These are phyloP conservation scores for Rozella allomycis DNA, from an alignment of 371 early-diverging fungal genomes.

Conservation along the genomic window DNA sequence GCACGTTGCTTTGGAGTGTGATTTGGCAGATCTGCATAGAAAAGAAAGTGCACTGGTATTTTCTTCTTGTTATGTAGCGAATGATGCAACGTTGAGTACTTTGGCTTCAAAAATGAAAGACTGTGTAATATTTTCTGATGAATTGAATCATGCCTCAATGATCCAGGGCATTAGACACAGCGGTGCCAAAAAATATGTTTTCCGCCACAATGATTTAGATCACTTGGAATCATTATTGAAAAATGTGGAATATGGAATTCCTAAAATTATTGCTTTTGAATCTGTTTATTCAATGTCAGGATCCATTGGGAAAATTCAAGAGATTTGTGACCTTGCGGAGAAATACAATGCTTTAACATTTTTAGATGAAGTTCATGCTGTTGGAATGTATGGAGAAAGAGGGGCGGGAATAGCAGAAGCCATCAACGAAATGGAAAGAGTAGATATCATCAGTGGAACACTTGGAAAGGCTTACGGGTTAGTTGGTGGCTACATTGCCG, in stretches of 20 bases:
- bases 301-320: slow-evolving; percentile 82
- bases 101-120: slow-evolving; percentile 72
- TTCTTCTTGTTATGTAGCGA: slow-evolving; percentile 95
- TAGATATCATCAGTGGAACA: slow-evolving; percentile 92
- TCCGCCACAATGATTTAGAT: slow-evolving; percentile 79
- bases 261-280: slow-evolving; percentile 94
- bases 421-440: slow-evolving; percentile 67
- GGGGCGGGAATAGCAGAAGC: slow-evolving; percentile 95
- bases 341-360: slow-evolving; percentile 95
- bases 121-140: slow-evolving; percentile 82
- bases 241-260: slow-evolving; percentile 46
- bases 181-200: slow-evolving; percentile 65
- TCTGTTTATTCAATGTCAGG: slow-evolving; percentile 97
- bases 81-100: slow-evolving; percentile 85
- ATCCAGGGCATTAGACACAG: slow-evolving; percentile 93
- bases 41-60: slow-evolving; percentile 84
- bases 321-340: slow-evolving; percentile 71
- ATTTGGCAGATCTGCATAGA: slow-evolving; percentile 75
- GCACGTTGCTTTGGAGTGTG: slow-evolving; percentile 73
- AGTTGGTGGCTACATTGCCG: slow-evolving; percentile 94
- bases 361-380: slow-evolving; percentile 94
- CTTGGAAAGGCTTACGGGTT: slow-evolving; percentile 94
- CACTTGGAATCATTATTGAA: slow-evolving; percentile 70
- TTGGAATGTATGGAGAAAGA: slow-evolving; percentile 90
- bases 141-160: slow-evolving; percentile 94